phyloP scores from a whole-genome alignment of 148 eudicot species.

The Silene uniflora region DNA sequence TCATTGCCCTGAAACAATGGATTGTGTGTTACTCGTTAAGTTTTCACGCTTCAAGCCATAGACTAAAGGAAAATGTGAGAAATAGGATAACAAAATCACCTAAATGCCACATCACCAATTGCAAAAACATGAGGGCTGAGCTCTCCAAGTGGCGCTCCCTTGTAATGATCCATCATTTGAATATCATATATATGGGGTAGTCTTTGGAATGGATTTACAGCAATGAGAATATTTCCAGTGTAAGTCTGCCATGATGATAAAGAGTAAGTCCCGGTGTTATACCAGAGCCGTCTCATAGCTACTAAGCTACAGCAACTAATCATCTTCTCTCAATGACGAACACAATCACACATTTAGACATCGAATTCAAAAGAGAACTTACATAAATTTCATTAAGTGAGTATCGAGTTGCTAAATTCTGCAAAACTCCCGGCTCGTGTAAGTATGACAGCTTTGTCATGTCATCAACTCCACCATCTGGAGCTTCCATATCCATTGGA shows the following conservation, averaged over 20 bases:
- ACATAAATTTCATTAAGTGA: conserved; percentile 85
- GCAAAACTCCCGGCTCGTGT: conserved; percentile 94
- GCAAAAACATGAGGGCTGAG: conserved; percentile 95
- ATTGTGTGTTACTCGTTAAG: conserved; percentile 14
- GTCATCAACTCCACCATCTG: conserved; percentile 93
- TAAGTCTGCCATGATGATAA: conserved; percentile 81
- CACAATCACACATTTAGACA: conserved; percentile 14
- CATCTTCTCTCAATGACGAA: conserved; percentile 30
- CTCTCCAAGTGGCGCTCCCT: conserved; percentile 80
- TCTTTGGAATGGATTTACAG: conserved; percentile 94
- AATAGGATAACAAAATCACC: conserved; percentile 41
- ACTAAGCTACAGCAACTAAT: conserved; percentile 36
- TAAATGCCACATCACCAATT: conserved; percentile 81
- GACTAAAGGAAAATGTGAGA: neutral
- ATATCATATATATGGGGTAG: conserved; percentile 75
- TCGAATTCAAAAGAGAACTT: conserved; percentile 30
- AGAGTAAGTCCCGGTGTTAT: conserved; percentile 42
- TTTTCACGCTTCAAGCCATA: conserved; percentile 17
- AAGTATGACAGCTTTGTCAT: conserved; percentile 91
- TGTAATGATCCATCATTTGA: conserved; percentile 91
- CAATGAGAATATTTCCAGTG: conserved; percentile 92
- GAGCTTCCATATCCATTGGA: conserved; percentile 89
- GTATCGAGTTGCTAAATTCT: conserved; percentile 72
- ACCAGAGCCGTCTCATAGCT: conserved; percentile 33
- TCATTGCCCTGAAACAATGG: conserved; percentile 66